phyloP scores from a whole-genome alignment of 2,329 filamentous ascomycete genomes.

The Microsporum ferrugineum region DNA sequence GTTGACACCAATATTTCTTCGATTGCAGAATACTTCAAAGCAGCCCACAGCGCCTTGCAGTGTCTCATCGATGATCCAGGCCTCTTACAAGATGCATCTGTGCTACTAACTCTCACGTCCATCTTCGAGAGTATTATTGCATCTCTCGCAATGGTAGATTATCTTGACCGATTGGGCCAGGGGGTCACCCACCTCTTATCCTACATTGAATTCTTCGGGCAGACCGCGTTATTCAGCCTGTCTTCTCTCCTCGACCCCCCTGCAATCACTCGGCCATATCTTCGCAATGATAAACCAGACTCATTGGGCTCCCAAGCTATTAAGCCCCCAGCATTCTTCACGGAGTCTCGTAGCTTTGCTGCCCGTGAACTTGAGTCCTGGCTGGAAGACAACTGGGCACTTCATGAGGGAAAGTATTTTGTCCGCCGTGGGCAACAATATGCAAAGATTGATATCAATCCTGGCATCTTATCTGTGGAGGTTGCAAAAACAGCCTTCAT shows the following conservation, averaged over 20 bases:
- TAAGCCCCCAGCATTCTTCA: constrained; percentile 13
- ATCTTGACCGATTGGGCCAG: constrained; percentile 32
- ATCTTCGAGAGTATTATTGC: constrained; percentile 34
- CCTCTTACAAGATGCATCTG: constrained; percentile 29
- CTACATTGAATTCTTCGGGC: constrained; percentile 30
- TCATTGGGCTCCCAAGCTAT: constrained; percentile 7
- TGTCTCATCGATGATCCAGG: constrained; percentile 24
- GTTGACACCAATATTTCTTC: constrained; percentile 27
- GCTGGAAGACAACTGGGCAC: constrained; percentile 38
- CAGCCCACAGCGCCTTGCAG: constrained; percentile 28
- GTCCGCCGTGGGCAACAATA: constrained; percentile 36
- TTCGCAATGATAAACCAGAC: neutral
- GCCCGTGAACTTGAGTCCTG: constrained; percentile 35
- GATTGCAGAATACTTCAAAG: constrained; percentile 30
- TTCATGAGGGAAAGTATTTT: constrained; percentile 35
- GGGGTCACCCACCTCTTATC: constrained; percentile 18
- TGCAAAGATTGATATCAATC: constrained; percentile 35
- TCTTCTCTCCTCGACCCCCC: constrained; percentile 19
- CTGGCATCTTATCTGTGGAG: constrained; percentile 18
- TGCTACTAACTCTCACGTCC: constrained; percentile 29
- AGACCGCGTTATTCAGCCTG: constrained; percentile 28
- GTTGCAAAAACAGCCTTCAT: constrained; percentile 17
- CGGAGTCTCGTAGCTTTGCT: constrained; percentile 24
- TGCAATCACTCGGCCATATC: constrained; percentile 8
- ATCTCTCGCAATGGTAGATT: constrained; percentile 36